These are phyloP conservation scores for Cercophora newfieldiana DNA, from an alignment of 495 filamentous ascomycete genomes.

Conservation along the genomic window DNA sequence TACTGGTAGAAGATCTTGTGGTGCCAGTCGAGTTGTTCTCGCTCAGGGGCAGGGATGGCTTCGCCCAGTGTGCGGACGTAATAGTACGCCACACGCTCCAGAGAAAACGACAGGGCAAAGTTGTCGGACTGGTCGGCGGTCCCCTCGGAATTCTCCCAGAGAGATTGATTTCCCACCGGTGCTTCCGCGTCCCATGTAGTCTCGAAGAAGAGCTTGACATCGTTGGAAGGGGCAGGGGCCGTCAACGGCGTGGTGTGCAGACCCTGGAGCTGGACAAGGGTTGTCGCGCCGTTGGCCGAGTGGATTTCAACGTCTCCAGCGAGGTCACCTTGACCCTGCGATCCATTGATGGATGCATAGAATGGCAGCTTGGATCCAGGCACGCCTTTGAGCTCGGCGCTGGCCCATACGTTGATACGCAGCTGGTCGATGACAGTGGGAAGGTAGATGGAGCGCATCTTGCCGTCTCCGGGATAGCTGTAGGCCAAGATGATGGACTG, in stretches of 20 bases:
- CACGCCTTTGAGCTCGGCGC: not conserved
- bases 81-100: conserved; percentile 17
- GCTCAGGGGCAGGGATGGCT: conserved; percentile 6
- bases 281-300: conserved; percentile 3
- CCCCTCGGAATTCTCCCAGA: not conserved
- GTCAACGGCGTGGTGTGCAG: conserved; percentile 15
- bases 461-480: conserved; percentile 24
- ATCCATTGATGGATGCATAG: not conserved
- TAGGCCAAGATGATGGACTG: conserved; percentile 31
- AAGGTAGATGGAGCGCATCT: conserved; percentile 24
- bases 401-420: conserved; percentile 19
- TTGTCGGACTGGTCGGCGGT: not conserved
- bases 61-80: conserved; percentile 12
- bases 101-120: conserved; percentile 9
- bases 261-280: conserved; percentile 24
- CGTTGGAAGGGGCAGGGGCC: conserved; percentile 12
- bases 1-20: conserved; percentile 18
- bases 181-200: conserved; percentile 5
- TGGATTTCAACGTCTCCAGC: conserved; percentile 19
- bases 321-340: not conserved
- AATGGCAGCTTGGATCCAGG: not conserved
- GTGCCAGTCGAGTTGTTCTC: conserved; percentile 6
- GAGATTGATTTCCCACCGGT: not conserved
- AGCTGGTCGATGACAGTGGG: conserved; percentile 26
- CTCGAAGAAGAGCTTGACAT: conserved; percentile 18